A percentile compares a stretch with the other conserved stretches of the same genome.
Conservation (phyloP, 768 basidiomycete species). For the Phaffia tasmanica region DNA sequence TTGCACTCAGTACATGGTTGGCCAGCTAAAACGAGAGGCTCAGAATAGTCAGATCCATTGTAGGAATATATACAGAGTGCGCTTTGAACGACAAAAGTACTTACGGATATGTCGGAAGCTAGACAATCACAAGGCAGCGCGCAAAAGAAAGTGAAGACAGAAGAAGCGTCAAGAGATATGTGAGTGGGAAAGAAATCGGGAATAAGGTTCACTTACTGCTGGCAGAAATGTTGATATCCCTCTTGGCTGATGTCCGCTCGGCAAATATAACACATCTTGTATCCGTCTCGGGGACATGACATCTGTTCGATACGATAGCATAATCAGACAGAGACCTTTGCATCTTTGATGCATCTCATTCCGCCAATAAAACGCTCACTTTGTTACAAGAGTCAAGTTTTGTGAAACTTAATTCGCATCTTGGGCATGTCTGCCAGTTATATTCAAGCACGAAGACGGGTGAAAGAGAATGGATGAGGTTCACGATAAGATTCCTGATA, state of each 20-base stretch:
- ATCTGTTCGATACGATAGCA: conserved; percentile 4
- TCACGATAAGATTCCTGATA: background rate
- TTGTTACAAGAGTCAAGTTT: conserved; percentile 25
- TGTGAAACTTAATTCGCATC: conserved; percentile 23
- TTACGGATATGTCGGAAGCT: background rate
- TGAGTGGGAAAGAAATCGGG: background rate
- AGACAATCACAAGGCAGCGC: background rate
- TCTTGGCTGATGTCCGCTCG: conserved; percentile 20
- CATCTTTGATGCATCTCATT: background rate
- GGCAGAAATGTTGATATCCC: conserved; percentile 26
- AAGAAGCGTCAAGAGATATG: background rate
- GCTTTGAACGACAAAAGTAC: background rate
- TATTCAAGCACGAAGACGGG: background rate
- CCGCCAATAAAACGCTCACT: background rate
- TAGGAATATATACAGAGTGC: too few relatives aligned
- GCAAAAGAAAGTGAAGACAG: background rate
- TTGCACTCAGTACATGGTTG: conserved; percentile 18
- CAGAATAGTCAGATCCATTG: background rate
- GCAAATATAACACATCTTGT: conserved; percentile 27
- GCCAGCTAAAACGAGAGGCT: background rate
- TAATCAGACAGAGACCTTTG: background rate
- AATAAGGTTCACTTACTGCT: conserved; percentile 3
- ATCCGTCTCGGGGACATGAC: conserved; percentile 23
- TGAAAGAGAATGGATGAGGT: background rate
- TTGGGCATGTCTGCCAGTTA: conserved; percentile 13